A percentile compares a stretch with the other conserved stretches of the same genome.
Evolutionary conservation across 352 stramenopile genomes (phyloP).

Genomic region (Albugo candida): DNA sequence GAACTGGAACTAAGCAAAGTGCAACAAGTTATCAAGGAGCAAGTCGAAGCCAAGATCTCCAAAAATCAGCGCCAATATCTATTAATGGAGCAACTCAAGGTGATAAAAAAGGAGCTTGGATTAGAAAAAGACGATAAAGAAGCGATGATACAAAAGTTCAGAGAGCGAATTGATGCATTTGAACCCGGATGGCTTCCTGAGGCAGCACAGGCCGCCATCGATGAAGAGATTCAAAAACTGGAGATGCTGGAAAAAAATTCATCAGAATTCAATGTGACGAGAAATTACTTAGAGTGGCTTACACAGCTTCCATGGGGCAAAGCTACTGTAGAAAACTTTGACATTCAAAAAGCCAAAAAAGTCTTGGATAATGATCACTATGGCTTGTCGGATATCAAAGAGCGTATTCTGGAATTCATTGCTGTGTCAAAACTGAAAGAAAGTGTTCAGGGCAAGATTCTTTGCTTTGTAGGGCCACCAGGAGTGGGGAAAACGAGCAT

Average conservation of each 20-base stretch:
- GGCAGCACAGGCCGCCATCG: conserved; percentile 85
- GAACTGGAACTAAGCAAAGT: conserved; percentile 92
- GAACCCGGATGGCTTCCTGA: conserved; percentile 36
- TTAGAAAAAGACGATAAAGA: conserved; percentile 99
- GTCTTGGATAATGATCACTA: conserved; percentile 96
- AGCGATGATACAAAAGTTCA: conserved; percentile 91
- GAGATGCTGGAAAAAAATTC: conserved; percentile 96
- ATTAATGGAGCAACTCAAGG: conserved; percentile 97
- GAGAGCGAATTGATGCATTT: conserved; percentile 63
- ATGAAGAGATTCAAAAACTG: conserved; percentile 96
- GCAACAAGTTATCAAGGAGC: conserved; percentile 93
- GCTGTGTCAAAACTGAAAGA: conserved; percentile 94
- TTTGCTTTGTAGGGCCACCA: conserved; percentile 91
- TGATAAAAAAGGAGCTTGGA: conserved; percentile 98
- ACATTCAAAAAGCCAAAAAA: conserved; percentile 83
- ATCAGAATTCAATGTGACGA: conserved; percentile 96
- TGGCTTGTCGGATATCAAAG: conserved; percentile 95
- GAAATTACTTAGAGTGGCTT: conserved; percentile 98
- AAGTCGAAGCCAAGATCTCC: conserved; percentile 83
- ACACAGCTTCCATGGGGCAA: conserved; percentile 94
- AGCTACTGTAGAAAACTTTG: conserved; percentile 91
- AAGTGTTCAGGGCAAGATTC: conserved; percentile 93
- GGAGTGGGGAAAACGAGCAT: conserved; percentile 91
- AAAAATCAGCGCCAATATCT: conserved; percentile 97
- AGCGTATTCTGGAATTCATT: conserved; percentile 98